phyloP scores from a whole-genome alignment of 2,329 filamentous ascomycete species.

The Rosellinia necatrix region DNA sequence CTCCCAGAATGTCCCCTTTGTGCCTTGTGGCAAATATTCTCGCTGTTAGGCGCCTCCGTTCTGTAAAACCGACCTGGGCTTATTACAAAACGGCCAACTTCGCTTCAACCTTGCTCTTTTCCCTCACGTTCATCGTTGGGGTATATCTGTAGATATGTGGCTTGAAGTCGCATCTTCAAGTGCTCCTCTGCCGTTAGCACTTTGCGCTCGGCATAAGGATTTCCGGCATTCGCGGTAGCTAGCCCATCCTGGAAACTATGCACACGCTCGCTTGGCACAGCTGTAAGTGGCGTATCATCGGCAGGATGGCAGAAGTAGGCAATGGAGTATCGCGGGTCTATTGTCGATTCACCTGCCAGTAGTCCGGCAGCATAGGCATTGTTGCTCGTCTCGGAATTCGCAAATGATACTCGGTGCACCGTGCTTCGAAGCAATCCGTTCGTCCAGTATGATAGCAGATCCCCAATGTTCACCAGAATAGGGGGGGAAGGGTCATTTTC shows the following conservation, averaged over 20 bases:
- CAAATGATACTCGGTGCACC: conserved; percentile 84
- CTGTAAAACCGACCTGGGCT: no score
- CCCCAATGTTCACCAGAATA: conserved; percentile 78
- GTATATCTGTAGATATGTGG: conserved; percentile 63
- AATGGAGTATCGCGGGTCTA: conserved; percentile 65
- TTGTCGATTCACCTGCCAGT: conserved; percentile 51
- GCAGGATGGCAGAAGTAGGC: conserved; percentile 72
- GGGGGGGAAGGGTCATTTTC: conserved; percentile 66
- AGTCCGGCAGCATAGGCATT: conserved; percentile 37
- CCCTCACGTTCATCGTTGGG: conserved; percentile 42
- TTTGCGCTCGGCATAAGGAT: conserved; percentile 57
- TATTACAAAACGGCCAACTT: not conserved
- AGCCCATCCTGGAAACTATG: conserved; percentile 40
- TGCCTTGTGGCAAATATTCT: no score
- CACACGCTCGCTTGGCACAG: conserved; percentile 66
- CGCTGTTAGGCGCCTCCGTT: no score
- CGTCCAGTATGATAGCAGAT: conserved; percentile 84
- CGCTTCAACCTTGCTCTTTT: not conserved
- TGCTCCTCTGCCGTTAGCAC: conserved; percentile 68
- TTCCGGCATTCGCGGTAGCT: conserved; percentile 38
- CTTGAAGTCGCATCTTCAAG: conserved; percentile 62
- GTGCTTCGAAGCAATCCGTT: conserved; percentile 85
- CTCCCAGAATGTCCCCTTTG: no score
- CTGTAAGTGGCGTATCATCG: conserved; percentile 54
- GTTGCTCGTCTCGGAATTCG: conserved; percentile 42